Conservation (phyloP, 2,329 filamentous ascomycete species). For the Neopestalotiopsis sp. region DNA sequence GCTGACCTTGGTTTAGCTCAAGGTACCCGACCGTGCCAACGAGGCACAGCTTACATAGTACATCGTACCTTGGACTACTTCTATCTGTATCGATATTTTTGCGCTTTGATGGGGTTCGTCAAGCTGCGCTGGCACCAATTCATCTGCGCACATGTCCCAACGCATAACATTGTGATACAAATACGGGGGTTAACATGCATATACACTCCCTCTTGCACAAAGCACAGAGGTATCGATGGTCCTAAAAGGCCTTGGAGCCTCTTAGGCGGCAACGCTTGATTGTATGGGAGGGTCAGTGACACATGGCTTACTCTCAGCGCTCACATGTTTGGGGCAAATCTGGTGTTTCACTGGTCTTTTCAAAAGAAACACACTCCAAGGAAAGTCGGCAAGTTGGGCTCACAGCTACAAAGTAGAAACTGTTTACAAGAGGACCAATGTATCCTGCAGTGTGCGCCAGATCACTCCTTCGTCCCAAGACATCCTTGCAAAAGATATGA, state of each 20-base stretch:
- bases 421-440: background rate
- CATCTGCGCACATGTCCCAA: background rate
- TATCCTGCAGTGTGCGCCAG: background rate
- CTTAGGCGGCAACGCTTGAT: background rate
- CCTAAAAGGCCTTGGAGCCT: background rate
- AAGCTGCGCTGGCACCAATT: background rate
- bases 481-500: background rate
- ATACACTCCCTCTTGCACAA: background rate
- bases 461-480: background rate
- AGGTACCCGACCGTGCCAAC: background rate
- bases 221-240: background rate
- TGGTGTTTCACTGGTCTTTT: background rate
- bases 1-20: background rate
- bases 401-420: background rate
- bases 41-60: background rate
- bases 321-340: background rate
- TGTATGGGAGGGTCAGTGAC: background rate
- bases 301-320: background rate
- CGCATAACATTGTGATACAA: conserved; percentile 1
- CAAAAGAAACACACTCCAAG: background rate
- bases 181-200: background rate
- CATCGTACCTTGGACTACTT: too few relatives aligned
- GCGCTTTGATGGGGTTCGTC: background rate
- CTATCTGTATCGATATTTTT: background rate
- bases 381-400: background rate